A percentile compares a stretch with the other conserved stretches of the same genome.
Evolutionary conservation across 169 alveolate species (phyloP).

Genomic region (Fabrea salina): DNA sequence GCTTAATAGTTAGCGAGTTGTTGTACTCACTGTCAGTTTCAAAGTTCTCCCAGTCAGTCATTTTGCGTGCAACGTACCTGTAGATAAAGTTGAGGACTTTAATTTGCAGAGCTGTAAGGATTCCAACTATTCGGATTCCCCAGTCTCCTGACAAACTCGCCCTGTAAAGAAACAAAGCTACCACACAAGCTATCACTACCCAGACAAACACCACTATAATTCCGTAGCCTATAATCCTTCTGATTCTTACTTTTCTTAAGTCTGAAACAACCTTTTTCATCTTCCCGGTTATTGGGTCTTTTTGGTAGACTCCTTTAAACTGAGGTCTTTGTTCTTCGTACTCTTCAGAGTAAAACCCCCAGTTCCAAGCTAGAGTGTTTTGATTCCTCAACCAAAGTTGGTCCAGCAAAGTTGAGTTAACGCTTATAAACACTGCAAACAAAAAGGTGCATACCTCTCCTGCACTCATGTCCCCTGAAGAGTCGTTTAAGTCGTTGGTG

Average conservation of each 20-base stretch:
- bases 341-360: not conserved
- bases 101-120: constrained; percentile 13
- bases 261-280: not conserved
- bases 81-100: constrained; percentile 28
- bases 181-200: not conserved
- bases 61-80: not conserved
- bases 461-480: not conserved
- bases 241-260: not conserved
- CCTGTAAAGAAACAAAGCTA: not conserved
- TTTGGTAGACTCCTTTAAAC: not conserved
- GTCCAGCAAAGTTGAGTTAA: not conserved
- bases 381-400: constrained; percentile 1
- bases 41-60: constrained; percentile 35
- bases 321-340: constrained; percentile 1
- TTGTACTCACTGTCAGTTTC: constrained; percentile 4
- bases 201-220: not conserved
- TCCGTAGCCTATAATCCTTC: not conserved
- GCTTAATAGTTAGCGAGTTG: constrained; percentile 6
- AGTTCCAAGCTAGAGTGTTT: not conserved
- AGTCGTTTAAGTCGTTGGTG: not conserved
- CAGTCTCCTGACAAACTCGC: not conserved
- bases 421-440: not conserved
- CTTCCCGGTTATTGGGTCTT: constrained; percentile 8
- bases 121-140: constrained; percentile 3
- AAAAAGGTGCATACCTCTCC: not conserved